Percentiles rank a stretch among this genome's conserved stretches.
Conservation (phyloP, 73 alveolate species). For the Paramecium biaurelia region DNA sequence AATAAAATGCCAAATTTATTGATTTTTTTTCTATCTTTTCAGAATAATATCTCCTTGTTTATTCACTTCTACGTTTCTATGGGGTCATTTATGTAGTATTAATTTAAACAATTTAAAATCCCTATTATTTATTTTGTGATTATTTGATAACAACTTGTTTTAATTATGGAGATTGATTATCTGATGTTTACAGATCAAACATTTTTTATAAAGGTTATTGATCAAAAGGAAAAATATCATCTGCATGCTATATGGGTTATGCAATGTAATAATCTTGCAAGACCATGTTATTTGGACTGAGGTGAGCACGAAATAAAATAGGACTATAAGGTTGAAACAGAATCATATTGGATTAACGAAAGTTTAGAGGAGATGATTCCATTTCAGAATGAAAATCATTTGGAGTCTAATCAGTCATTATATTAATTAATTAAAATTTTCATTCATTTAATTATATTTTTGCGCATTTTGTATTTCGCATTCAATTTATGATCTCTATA, state of each 20-base stretch:
- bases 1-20: not conserved
- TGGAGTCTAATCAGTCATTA: conserved; percentile 22
- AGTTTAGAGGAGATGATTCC: not conserved
- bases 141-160: not conserved
- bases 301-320: not conserved
- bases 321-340: conserved; percentile 25
- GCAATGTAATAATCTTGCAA: not conserved
- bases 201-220: not conserved
- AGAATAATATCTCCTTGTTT: not conserved
- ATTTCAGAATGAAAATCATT: not conserved
- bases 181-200: not conserved
- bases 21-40: not conserved
- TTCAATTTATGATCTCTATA: not conserved
- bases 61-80: not conserved
- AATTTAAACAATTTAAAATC: not conserved
- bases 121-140: not conserved
- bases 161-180: not conserved
- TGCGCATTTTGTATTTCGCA: not conserved
- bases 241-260: not conserved
- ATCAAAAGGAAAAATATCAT: not conserved
- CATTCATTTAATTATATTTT: not conserved
- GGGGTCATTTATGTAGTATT: not conserved
- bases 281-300: not conserved
- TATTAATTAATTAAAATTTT: not conserved
- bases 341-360: not conserved